phyloP scores from a whole-genome alignment of 2,329 filamentous ascomycete genomes.

The Aschersonia sp. region DNA sequence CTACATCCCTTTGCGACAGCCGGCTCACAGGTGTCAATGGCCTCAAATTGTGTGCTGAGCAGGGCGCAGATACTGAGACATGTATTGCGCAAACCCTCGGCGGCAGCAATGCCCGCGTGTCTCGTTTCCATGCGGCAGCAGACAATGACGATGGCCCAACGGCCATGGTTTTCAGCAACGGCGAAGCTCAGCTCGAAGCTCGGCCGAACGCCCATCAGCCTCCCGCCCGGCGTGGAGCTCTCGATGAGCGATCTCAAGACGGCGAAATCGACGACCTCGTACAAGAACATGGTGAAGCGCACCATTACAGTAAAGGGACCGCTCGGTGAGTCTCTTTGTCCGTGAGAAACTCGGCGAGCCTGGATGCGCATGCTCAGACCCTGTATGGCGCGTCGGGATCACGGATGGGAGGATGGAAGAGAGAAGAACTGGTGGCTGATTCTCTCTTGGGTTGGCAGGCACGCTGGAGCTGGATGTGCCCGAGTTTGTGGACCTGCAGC shows the following conservation, averaged over 20 bases:
- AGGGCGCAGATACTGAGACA: constrained; percentile 45
- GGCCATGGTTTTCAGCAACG: constrained; percentile 54
- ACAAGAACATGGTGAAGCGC: constrained; percentile 46
- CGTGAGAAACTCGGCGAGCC: not conserved
- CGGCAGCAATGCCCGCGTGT: constrained; percentile 51
- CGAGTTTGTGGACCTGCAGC: constrained; percentile 57
- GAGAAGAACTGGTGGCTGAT: too few species aligned
- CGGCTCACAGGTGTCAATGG: constrained; percentile 12
- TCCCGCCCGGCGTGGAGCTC: constrained; percentile 75
- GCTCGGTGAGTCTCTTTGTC: constrained; percentile 39
- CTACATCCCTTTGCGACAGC: constrained; percentile 2
- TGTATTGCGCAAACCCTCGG: constrained; percentile 32
- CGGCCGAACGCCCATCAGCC: constrained; percentile 62
- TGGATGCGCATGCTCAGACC: not conserved
- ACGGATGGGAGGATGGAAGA: too few species aligned
- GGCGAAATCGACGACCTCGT: constrained; percentile 40
- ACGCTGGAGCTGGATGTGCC: constrained; percentile 68
- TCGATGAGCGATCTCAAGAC: constrained; percentile 47
- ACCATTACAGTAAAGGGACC: constrained; percentile 69
- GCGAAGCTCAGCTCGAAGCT: constrained; percentile 62
- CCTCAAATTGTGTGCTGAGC: constrained; percentile 49
- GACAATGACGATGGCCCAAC: constrained; percentile 10
- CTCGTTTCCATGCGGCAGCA: constrained; percentile 56
- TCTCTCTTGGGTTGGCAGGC: constrained; percentile 27
- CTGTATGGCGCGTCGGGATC: too few species aligned